Conservation (phyloP, 129 eudicot species). For the Artemisia annua region DNA sequence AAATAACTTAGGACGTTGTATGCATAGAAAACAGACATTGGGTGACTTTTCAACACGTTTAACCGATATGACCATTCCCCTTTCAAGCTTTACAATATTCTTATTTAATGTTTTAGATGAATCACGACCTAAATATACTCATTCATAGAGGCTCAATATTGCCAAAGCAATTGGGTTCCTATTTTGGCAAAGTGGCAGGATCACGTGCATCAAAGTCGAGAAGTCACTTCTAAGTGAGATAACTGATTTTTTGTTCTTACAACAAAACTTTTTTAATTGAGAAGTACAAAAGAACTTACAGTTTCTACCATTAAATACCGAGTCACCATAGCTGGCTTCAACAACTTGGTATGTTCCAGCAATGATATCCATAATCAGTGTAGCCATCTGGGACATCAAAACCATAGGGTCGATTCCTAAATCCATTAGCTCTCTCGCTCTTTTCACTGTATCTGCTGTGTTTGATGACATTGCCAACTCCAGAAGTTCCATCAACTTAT, state of each 20-base stretch:
- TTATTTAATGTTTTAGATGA: no score
- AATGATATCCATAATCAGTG: slow-evolving; percentile 85
- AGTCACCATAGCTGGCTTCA: slow-evolving; percentile 48
- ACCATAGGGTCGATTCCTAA: slow-evolving; percentile 84
- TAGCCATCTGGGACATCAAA: slow-evolving; percentile 80
- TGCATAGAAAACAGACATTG: no score
- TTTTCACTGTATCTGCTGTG: slow-evolving; percentile 85
- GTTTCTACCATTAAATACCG: slow-evolving; percentile 69
- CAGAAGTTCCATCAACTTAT: slow-evolving; percentile 74
- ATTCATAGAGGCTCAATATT: no score
- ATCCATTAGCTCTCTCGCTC: slow-evolving; percentile 85
- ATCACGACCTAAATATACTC: no score
- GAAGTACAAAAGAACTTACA: slow-evolving; percentile 53
- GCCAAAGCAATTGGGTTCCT: no score
- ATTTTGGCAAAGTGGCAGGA: no score
- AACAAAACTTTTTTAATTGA: not conserved
- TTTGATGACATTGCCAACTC: slow-evolving; percentile 90
- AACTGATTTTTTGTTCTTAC: not conserved
- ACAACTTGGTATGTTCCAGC: slow-evolving; percentile 75
- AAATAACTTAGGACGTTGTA: no score
- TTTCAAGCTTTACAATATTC: no score
- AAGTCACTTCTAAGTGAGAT: no score
- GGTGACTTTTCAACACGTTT: no score
- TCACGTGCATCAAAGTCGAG: no score
- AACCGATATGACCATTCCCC: no score